Percentiles rank a stretch among this genome's conserved stretches.
phyloP scores from a whole-genome alignment of 2,329 filamentous ascomycete genomes.

The Pseudomassariella vexata region DNA sequence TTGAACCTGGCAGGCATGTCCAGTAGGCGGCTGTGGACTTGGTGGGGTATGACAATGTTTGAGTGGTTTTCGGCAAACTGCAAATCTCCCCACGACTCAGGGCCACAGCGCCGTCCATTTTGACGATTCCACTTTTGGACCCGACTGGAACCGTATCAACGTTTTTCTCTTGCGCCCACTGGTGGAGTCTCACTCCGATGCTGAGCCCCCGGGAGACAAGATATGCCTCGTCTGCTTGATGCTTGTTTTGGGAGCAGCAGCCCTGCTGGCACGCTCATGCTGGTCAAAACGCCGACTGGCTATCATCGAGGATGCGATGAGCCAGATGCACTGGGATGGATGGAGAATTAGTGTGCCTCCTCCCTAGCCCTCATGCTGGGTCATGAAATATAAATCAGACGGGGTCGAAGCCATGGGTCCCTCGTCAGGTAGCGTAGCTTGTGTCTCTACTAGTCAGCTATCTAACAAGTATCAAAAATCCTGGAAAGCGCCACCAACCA shows the following conservation, averaged over 20 bases:
- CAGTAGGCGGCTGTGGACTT: no score
- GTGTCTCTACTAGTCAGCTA: conserved; percentile 1
- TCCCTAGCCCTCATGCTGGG: not conserved
- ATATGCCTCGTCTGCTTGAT: conserved; percentile 34
- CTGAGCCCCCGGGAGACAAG: no score
- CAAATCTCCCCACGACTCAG: no score
- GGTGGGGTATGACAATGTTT: not conserved
- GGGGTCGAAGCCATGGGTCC: conserved; percentile 16
- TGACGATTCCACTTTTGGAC: no score
- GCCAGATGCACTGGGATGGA: no score
- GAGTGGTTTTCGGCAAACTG: no score
- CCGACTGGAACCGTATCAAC: no score
- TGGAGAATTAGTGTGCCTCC: not conserved
- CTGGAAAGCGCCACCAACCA: conserved; percentile 1
- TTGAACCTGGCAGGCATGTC: conserved; percentile 10
- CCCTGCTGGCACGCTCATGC: conserved; percentile 33
- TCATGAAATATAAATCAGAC: conserved; percentile 8
- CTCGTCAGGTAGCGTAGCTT: conserved; percentile 7
- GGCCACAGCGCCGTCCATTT: no score
- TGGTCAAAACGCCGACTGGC: conserved; percentile 29
- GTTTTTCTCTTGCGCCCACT: no score
- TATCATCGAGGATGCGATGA: conserved; percentile 6
- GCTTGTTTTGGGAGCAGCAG: conserved; percentile 36
- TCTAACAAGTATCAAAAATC: not conserved
- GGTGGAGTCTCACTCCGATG: no score